These are phyloP conservation scores for Coemansia sp. DNA, from an alignment of 192 early-diverging fungal species.

Conservation along the genomic window DNA sequence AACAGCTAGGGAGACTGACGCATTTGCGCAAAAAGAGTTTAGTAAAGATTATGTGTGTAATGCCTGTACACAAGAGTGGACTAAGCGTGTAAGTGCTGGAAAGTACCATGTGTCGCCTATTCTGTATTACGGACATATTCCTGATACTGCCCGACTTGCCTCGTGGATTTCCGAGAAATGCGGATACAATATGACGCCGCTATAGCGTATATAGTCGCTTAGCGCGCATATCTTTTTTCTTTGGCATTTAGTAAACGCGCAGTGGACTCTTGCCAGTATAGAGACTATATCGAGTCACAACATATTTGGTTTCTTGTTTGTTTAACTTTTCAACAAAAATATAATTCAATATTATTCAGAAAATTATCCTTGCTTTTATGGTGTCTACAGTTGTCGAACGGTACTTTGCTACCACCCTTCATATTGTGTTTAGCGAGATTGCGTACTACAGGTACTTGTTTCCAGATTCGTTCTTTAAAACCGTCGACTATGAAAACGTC, in stretches of 20 bases:
- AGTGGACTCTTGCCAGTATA: not conserved
- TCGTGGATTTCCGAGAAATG: constrained; percentile 51
- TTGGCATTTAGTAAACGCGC: not conserved
- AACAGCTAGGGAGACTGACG: constrained; percentile 22
- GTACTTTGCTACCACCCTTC: constrained; percentile 25
- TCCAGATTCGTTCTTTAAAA: constrained; percentile 32
- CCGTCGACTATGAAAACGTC: constrained; percentile 19
- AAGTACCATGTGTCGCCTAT: constrained; percentile 37
- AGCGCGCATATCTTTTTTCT: not conserved
- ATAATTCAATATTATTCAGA: not conserved
- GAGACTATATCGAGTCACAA: not conserved
- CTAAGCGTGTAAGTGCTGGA: constrained; percentile 17
- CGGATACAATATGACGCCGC: constrained; percentile 31
- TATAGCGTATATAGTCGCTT: constrained; percentile 15
- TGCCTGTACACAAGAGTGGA: constrained; percentile 41
- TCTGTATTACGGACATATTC: constrained; percentile 52
- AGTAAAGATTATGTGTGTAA: constrained; percentile 30
- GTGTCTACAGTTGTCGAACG: not conserved
- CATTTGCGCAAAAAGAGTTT: not conserved
- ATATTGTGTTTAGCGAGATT: constrained; percentile 36
- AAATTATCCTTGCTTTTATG: not conserved
- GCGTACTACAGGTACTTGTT: constrained; percentile 43
- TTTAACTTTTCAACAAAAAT: not conserved
- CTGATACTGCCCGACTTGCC: constrained; percentile 38
- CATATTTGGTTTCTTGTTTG: not conserved